Evolutionary conservation across 805 yeast species (phyloP).

Genomic region (Candida jianshihensis): DNA sequence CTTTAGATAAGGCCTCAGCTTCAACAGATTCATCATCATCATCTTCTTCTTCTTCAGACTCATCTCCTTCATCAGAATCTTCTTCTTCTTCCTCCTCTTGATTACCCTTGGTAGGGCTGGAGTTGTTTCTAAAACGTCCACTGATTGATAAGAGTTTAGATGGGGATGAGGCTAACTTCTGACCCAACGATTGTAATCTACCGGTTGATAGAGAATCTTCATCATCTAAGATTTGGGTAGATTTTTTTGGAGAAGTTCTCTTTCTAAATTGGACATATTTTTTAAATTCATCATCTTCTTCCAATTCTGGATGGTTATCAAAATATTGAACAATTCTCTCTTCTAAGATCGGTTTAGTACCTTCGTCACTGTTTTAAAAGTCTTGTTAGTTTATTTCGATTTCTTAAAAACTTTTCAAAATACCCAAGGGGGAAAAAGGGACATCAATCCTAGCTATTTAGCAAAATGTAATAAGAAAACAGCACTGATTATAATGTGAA

Average conservation of each 20-base stretch:
- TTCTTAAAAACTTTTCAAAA: neutral
- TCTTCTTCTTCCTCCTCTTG: constrained; percentile 7
- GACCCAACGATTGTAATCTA: constrained; percentile 8
- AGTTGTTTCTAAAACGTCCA: constrained; percentile 14
- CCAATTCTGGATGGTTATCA: constrained; percentile 26
- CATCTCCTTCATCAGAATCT: constrained; percentile 10
- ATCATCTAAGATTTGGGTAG: constrained; percentile 5
- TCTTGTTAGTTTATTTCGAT: no score
- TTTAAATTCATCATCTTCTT: constrained; percentile 13
- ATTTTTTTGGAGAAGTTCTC: constrained; percentile 23
- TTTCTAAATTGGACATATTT: constrained; percentile 22
- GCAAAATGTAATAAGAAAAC: no score
- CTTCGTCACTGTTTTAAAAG: constrained; percentile 17
- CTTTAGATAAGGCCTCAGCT: constrained; percentile 10
- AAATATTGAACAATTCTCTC: constrained; percentile 22
- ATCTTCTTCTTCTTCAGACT: constrained; percentile 6
- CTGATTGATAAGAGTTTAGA: constrained; percentile 14
- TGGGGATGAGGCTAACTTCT: constrained; percentile 15
- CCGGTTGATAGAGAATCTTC: constrained; percentile 8
- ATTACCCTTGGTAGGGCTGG: constrained; percentile 18
- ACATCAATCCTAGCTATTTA: no score
- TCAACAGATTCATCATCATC: constrained; percentile 10
- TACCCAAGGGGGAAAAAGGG: constrained; percentile 14
- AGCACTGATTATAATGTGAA: no score
- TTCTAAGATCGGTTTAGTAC: constrained; percentile 25